Conservation (phyloP, 2,329 filamentous ascomycete species). For the Paraphoma chrysanthemicola region DNA sequence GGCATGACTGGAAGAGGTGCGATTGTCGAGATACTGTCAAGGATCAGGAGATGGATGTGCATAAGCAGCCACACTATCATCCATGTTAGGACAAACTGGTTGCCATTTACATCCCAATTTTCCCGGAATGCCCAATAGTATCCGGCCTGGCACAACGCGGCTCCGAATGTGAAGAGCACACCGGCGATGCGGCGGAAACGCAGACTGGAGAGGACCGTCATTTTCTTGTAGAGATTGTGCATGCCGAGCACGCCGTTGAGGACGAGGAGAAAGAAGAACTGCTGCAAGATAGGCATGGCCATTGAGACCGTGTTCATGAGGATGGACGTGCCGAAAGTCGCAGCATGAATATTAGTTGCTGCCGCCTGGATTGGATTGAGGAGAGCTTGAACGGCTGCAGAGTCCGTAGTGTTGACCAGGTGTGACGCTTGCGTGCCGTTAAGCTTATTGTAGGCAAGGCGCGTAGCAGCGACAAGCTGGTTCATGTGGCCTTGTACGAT, state of each 20-base stretch:
- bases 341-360: constrained; percentile 50
- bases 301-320: constrained; percentile 56
- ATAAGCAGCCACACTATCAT: constrained; percentile 54
- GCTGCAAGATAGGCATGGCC: constrained; percentile 55
- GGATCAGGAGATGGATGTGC: constrained; percentile 53
- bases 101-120: constrained; percentile 49
- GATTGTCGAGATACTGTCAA: constrained; percentile 55
- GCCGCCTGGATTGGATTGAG: constrained; percentile 49
- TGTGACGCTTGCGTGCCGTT: constrained; percentile 41
- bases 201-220: constrained; percentile 24
- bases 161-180: constrained; percentile 49
- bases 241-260: constrained; percentile 53
- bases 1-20: constrained; percentile 51
- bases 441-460: constrained; percentile 41
- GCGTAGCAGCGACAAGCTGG: constrained; percentile 42
- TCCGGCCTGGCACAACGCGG: constrained; percentile 50
- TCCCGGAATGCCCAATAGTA: constrained; percentile 55
- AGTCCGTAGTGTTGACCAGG: constrained; percentile 32
- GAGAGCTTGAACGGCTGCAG: constrained; percentile 44
- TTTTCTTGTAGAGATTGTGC: constrained; percentile 30
- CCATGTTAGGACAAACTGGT: constrained; percentile 55
- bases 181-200: constrained; percentile 47
- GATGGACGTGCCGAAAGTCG: constrained; percentile 50
- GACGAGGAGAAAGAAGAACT: constrained; percentile 58
- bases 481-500: constrained; percentile 42